phyloP scores from a whole-genome alignment of 345 rosid genomes.

The Eucalyptus marginata region DNA sequence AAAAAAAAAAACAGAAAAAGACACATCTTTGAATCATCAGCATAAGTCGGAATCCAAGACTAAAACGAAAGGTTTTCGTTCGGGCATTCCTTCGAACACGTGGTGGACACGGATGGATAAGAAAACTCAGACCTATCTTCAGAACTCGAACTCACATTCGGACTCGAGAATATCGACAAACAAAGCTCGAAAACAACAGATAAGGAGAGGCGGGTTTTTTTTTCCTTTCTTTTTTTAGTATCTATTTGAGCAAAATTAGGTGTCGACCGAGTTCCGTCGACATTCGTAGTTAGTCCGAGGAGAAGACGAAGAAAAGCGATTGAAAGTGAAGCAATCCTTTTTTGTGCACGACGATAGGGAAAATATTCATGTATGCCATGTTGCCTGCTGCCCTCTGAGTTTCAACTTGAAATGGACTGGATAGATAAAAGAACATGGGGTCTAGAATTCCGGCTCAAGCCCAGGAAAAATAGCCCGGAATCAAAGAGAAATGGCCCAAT shows the following conservation, averaged over 20 bases:
- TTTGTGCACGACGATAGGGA: neutral
- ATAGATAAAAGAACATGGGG: neutral
- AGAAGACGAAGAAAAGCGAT: neutral
- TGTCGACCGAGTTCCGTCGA: neutral
- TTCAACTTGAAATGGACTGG: neutral
- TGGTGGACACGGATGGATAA: too few relatives aligned
- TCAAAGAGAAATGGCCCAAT: neutral
- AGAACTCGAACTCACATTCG: too few relatives aligned
- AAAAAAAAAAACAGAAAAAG: too few relatives aligned
- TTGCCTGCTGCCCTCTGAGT: neutral
- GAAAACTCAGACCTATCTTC: too few relatives aligned
- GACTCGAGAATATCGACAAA: too few relatives aligned
- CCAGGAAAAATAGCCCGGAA: neutral
- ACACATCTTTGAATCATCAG: too few relatives aligned
- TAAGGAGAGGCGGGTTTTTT: too few relatives aligned
- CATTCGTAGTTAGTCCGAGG: neutral
- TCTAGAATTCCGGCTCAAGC: neutral
- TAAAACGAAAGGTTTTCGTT: too few relatives aligned
- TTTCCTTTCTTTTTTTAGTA: accelerated
- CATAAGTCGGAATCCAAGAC: too few relatives aligned
- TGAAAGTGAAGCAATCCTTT: neutral
- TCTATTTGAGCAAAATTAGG: too few relatives aligned
- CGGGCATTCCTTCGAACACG: too few relatives aligned
- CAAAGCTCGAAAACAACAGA: too few relatives aligned
- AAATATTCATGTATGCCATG: neutral